These are phyloP conservation scores for Ustilago curta DNA, from an alignment of 1,284 basidiomycete species.

Conservation along the genomic window DNA sequence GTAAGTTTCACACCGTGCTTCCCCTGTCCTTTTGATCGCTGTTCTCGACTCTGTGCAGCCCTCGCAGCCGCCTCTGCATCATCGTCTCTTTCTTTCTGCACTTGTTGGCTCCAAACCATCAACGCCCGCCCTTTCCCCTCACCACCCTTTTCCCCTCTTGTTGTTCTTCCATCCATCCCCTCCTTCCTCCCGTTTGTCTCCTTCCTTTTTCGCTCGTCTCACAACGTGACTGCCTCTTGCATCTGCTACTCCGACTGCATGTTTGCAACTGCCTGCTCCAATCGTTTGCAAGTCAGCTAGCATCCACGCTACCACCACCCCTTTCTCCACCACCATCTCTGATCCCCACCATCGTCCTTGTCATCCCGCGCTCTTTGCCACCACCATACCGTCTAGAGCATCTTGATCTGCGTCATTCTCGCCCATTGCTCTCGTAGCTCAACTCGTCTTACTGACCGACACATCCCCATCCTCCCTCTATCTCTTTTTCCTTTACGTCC, in stretches of 20 bases:
- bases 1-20: constrained; percentile 21
- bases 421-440: neutral
- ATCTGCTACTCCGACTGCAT: constrained; percentile 14
- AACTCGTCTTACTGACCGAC: constrained; percentile 24
- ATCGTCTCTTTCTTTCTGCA: constrained; percentile 5
- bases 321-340: constrained; percentile 13
- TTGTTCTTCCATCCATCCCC: constrained; percentile 22
- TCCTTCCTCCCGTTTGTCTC: constrained; percentile 11
- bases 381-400: neutral
- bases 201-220: constrained; percentile 6
- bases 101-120: neutral
- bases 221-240: constrained; percentile 13
- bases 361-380: constrained; percentile 2
- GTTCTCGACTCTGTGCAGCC: neutral
- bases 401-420: neutral
- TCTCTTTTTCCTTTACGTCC: neutral
- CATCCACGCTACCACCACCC: constrained; percentile 18
- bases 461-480: neutral
- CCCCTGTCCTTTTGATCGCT: constrained; percentile 2
- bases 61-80: constrained; percentile 17
- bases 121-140: neutral
- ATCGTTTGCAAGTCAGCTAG: constrained; percentile 27
- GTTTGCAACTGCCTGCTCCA: constrained; percentile 10
- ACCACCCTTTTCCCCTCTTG: constrained; percentile 14
- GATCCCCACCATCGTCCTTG: constrained; percentile 3